Evolutionary conservation across 306 rosid genomes (phyloP).

Genomic region (Vicia faba): DNA sequence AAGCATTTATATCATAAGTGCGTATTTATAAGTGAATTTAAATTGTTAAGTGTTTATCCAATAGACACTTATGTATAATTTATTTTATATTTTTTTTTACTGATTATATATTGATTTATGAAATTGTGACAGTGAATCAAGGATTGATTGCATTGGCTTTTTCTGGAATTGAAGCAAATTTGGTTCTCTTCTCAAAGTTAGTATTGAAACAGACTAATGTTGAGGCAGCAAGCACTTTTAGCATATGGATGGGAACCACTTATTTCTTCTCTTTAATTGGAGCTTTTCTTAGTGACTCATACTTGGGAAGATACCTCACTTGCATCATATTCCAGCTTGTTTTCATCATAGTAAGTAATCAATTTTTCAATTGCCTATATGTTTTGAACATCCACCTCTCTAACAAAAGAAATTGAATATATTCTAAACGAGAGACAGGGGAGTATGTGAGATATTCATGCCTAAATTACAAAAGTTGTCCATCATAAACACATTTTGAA

Average conservation of each 20-base stretch:
- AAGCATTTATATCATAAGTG: background rate
- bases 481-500: no score
- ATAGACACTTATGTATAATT: background rate
- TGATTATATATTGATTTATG: conserved; percentile 18
- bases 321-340: conserved; percentile 53
- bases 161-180: conserved; percentile 65
- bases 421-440: no score
- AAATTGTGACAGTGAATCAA: conserved; percentile 56
- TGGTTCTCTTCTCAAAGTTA: conserved; percentile 62
- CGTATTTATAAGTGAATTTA: background rate
- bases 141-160: conserved; percentile 59
- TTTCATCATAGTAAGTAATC: conserved; percentile 51
- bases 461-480: no score
- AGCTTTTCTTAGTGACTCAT: conserved; percentile 68
- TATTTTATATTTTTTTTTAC: background rate
- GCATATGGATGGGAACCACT: conserved; percentile 69
- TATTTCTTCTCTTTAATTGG: conserved; percentile 61
- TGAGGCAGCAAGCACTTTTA: conserved; percentile 63
- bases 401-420: no score
- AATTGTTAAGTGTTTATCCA: background rate
- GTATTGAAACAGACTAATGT: conserved; percentile 63
- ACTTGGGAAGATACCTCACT: conserved; percentile 62
- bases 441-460: no score
- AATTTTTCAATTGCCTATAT: no score
- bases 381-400: no score